Evolutionary conservation across 1,284 basidiomycete species (phyloP).

Genomic region (Fomes fomentarius): DNA sequence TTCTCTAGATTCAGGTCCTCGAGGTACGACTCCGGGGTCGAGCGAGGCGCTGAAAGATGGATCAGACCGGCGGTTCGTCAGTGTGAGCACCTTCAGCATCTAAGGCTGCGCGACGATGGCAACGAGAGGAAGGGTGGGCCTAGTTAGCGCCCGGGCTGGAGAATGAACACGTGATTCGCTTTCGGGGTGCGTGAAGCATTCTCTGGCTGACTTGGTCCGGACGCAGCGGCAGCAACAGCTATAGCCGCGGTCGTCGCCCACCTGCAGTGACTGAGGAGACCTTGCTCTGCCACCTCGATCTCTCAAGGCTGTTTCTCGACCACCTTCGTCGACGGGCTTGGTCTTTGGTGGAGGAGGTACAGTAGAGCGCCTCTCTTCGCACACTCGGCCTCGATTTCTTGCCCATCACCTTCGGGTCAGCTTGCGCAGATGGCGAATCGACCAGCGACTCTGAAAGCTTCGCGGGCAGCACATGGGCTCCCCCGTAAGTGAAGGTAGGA

Average conservation of each 20-base stretch:
- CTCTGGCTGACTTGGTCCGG: not conserved
- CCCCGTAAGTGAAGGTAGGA: constrained; percentile 61
- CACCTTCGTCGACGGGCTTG: constrained; percentile 31
- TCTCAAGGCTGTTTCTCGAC: constrained; percentile 74
- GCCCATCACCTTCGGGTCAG: constrained; percentile 6
- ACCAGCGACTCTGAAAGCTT: constrained; percentile 11
- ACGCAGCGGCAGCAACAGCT: constrained; percentile 32
- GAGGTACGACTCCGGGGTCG: constrained; percentile 42
- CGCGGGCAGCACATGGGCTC: constrained; percentile 55
- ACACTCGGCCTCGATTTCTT: constrained; percentile 41
- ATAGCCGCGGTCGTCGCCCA: constrained; percentile 61
- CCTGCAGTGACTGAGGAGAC: constrained; percentile 71
- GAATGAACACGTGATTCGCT: constrained; percentile 59
- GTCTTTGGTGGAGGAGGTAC: not conserved
- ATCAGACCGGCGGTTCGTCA: constrained; percentile 70
- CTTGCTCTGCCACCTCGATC: constrained; percentile 74
- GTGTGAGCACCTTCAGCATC: constrained; percentile 59
- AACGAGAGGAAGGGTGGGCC: constrained; percentile 64
- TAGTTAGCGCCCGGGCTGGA: constrained; percentile 41
- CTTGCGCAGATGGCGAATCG: not conserved
- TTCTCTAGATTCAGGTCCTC: constrained; percentile 75
- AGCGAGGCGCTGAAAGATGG: constrained; percentile 58
- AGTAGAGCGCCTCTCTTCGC: constrained; percentile 35
- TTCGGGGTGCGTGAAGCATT: constrained; percentile 38
- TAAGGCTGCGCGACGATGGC: constrained; percentile 59